A percentile compares a stretch with the other conserved stretches of the same genome.
phyloP scores from a whole-genome alignment of 805 yeast species.

The Cyberlindnera veronae region DNA sequence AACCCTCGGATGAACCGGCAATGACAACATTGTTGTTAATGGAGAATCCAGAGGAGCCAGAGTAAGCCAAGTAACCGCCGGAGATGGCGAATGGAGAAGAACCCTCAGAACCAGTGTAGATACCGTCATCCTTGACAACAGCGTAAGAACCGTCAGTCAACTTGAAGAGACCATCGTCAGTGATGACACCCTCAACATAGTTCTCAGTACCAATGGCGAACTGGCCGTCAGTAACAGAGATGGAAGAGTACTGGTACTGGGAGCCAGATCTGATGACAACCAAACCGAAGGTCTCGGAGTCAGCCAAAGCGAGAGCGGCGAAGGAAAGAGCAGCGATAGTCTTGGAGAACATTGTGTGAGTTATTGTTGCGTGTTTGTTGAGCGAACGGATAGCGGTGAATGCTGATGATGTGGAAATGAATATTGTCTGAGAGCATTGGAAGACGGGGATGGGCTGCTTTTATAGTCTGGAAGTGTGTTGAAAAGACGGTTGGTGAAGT shows the following conservation, averaged over 20 bases:
- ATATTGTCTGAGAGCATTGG: no score
- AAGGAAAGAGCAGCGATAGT: constrained; percentile 27
- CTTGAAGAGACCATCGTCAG: constrained; percentile 33
- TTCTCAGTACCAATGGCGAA: constrained; percentile 17
- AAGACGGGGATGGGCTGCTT: no score
- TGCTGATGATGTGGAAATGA: neutral
- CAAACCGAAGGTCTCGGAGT: constrained; percentile 35
- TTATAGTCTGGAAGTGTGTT: no score
- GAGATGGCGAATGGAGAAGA: constrained; percentile 38
- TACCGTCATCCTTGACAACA: constrained; percentile 26
- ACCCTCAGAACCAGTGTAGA: constrained; percentile 29
- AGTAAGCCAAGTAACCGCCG: constrained; percentile 35
- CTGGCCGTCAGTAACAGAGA: constrained; percentile 20
- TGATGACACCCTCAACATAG: constrained; percentile 22
- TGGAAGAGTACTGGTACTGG: constrained; percentile 30
- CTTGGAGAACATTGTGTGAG: constrained; percentile 27
- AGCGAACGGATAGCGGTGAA: neutral
- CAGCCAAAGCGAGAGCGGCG: constrained; percentile 32
- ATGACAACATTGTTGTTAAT: constrained; percentile 25
- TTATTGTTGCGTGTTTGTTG: neutral
- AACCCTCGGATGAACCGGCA: constrained; percentile 12
- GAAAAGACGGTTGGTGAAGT: no score
- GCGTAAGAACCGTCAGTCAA: constrained; percentile 30
- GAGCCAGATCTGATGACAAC: constrained; percentile 36
- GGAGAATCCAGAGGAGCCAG: constrained; percentile 34